A percentile compares a stretch with the other conserved stretches of the same genome.
Evolutionary conservation across 169 alveolate genomes (phyloP).

Genomic region (Perkinsus marinus): DNA sequence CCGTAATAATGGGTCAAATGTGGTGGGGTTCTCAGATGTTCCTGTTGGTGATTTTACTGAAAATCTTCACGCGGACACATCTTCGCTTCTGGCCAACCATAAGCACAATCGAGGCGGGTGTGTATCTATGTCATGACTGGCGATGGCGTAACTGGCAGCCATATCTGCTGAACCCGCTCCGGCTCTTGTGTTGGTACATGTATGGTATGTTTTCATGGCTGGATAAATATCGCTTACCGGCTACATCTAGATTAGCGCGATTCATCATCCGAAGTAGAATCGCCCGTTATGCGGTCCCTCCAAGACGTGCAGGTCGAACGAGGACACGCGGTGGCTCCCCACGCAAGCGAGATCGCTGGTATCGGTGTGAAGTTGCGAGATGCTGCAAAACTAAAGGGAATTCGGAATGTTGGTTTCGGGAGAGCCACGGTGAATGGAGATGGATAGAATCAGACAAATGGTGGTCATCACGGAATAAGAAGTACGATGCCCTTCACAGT

Average conservation of each 20-base stretch:
- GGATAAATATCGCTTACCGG: neutral
- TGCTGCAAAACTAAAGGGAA: neutral
- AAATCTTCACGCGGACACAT: neutral
- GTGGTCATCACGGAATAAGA: no score
- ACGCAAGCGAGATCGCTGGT: neutral
- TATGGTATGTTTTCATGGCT: neutral
- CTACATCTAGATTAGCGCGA: neutral
- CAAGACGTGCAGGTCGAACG: neutral
- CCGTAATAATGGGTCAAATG: neutral
- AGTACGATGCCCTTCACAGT: no score
- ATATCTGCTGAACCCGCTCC: neutral
- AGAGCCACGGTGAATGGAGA: neutral
- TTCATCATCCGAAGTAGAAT: neutral
- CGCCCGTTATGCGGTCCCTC: neutral
- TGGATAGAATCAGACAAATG: neutral
- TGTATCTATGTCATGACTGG: neutral
- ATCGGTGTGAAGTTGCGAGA: neutral
- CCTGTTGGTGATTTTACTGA: neutral
- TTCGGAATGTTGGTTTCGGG: neutral
- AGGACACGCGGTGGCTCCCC: neutral
- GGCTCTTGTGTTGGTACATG: neutral
- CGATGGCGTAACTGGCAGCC: neutral
- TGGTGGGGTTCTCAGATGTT: neutral
- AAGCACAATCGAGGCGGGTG: neutral
- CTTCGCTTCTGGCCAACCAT: neutral